Conservation (phyloP, 2,329 filamentous ascomycete genomes). For the Colletotrichum siamense region DNA sequence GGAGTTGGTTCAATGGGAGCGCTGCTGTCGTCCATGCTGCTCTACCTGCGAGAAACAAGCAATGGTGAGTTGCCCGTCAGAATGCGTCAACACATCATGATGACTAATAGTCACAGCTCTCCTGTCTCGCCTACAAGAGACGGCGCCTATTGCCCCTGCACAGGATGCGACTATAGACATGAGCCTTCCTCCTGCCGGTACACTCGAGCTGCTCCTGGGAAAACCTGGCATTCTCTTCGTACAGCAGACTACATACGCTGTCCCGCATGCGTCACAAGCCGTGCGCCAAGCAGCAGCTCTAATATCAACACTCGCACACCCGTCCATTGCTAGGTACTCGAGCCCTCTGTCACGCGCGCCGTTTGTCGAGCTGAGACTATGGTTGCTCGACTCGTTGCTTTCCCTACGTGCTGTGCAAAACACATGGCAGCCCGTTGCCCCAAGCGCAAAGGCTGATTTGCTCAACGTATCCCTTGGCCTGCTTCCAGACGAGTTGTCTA, state of each 20-base stretch:
- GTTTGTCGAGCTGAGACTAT: conserved; percentile 47
- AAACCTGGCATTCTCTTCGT: conserved; percentile 16
- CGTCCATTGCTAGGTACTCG: conserved; percentile 38
- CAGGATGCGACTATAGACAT: conserved; percentile 32
- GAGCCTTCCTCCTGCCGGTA: conserved; percentile 44
- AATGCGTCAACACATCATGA: background rate
- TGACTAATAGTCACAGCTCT: conserved; percentile 32
- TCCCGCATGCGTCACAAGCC: conserved; percentile 47
- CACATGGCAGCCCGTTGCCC: conserved; percentile 35
- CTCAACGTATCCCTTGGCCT: background rate
- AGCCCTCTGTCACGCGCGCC: conserved; percentile 35
- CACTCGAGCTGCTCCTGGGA: conserved; percentile 40
- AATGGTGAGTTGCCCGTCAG: conserved; percentile 42
- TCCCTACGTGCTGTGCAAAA: conserved; percentile 46
- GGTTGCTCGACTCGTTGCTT: conserved; percentile 56
- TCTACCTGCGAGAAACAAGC: conserved; percentile 55
- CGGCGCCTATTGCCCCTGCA: conserved; percentile 29
- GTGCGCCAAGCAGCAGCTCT: conserved; percentile 52
- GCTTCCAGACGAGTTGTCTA: background rate
- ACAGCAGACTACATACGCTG: conserved; percentile 42
- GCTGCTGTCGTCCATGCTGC: conserved; percentile 46
- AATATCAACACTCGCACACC: conserved; percentile 47
- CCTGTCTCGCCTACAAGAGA: conserved; percentile 39
- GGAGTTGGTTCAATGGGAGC: conserved; percentile 54
- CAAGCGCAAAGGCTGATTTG: background rate